Evolutionary conservation across 2,329 filamentous ascomycete species (phyloP).

Genomic region (Thelonectria discophora): DNA sequence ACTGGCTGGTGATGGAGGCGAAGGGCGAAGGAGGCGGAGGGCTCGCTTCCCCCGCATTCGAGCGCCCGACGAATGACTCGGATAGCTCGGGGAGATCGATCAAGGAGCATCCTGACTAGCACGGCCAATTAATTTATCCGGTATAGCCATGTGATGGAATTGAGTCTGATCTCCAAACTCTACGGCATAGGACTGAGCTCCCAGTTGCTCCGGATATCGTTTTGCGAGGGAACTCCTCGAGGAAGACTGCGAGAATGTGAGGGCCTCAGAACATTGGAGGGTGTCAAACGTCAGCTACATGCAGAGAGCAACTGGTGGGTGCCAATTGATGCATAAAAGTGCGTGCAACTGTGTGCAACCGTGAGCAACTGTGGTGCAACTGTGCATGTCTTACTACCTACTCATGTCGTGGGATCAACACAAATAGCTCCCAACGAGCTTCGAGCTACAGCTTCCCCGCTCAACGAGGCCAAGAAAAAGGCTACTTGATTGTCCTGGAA

Average conservation of each 20-base stretch:
- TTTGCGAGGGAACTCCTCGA: slow-evolving; percentile 7
- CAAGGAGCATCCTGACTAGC: slow-evolving; percentile 22
- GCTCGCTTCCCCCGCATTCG: slow-evolving; percentile 2
- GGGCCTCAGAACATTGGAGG: background rate
- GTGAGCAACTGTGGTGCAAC: too few species aligned
- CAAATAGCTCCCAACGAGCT: slow-evolving; percentile 5
- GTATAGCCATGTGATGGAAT: slow-evolving; percentile 19
- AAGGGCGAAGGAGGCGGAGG: background rate
- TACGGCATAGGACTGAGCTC: background rate
- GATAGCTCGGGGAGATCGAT: slow-evolving; percentile 37
- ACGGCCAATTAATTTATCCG: slow-evolving; percentile 31
- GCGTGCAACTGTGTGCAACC: background rate
- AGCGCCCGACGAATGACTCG: background rate
- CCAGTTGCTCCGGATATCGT: slow-evolving; percentile 22
- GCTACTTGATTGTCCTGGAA: slow-evolving; percentile 3
- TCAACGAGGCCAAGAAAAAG: background rate
- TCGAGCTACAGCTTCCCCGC: slow-evolving; percentile 20
- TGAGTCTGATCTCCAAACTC: background rate
- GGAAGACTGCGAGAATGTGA: background rate
- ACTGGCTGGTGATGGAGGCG: slow-evolving; percentile 5
- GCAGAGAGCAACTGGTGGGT: background rate
- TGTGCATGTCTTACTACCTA: background rate
- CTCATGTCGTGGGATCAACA: background rate
- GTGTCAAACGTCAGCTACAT: background rate
- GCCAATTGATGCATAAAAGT: background rate